Conservation (phyloP, 768 basidiomycete species). For the Mycena galericulata region DNA sequence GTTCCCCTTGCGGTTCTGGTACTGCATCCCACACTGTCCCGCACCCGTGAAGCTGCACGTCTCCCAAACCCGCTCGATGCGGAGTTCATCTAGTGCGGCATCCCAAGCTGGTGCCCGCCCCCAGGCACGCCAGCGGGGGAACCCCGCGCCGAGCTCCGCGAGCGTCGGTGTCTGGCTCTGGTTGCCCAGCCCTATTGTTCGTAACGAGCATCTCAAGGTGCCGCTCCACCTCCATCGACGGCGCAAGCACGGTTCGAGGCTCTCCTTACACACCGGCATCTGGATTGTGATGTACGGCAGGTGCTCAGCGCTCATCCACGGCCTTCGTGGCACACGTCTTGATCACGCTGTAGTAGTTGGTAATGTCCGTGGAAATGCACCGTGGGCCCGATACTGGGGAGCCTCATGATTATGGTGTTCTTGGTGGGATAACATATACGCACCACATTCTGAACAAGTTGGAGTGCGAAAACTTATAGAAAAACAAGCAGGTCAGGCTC, state of each 20-base stretch:
- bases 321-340: conserved; percentile 61
- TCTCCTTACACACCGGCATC: conserved; percentile 90
- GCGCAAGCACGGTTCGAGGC: conserved; percentile 76
- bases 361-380: conserved; percentile 83
- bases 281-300: conserved; percentile 85
- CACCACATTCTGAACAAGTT: conserved; percentile 77
- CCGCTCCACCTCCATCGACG: conserved; percentile 71
- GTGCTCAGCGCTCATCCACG: conserved; percentile 63
- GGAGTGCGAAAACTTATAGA: conserved; percentile 83
- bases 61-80: conserved; percentile 39
- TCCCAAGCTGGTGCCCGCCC: neutral
- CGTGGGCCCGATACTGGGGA: conserved; percentile 76
- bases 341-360: conserved; percentile 81
- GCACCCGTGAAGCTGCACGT: conserved; percentile 39
- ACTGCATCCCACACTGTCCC: conserved; percentile 71
- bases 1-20: conserved; percentile 73
- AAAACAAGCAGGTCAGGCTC: neutral
- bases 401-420: conserved; percentile 57
- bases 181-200: conserved; percentile 13
- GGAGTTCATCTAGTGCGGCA: conserved; percentile 35
- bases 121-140: neutral
- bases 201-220: conserved; percentile 60
- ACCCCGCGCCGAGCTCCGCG: conserved; percentile 18
- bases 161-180: conserved; percentile 19
- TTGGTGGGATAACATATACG: no score